Base-by-base conservation (phyloP, 345 rosid genomes). In the Rhodomyrtus tomentosa region DNA sequence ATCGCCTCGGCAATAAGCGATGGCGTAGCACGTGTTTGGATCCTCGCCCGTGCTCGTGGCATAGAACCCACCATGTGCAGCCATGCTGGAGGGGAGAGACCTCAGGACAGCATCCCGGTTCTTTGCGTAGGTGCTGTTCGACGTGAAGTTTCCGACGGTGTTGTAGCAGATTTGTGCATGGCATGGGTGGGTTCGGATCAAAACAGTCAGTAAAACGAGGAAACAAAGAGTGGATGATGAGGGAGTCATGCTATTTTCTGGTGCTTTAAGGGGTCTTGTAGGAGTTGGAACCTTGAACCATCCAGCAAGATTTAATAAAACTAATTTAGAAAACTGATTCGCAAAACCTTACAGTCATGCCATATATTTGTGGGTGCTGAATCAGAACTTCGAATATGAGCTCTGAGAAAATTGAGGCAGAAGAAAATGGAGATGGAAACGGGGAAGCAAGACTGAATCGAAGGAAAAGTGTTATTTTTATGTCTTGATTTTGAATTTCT, bases 1-100 rank as follows among this genome's bases (percentile, higher is more conserved):
- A 85, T 91, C 86, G 52, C 85, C 89, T 56, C 92, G 81, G 89
- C 96, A 88, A 51, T 85, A 84, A 40, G 86, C 80, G 49, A 53
- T 85, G 83, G 83, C 92, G 27, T 85, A 85, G 22, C 84, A 88
- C 2, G 22, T 59, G 42, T 85, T 56, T 11, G 84, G 79, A 21
- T 49, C 40, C 0, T 22, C 40, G 18, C 92, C 90, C 1, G 7
- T 2, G 5, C 82, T 81, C 24, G 72, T 8, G 50, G 50, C 24
- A 81, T 80, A 87, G 87, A 84, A 90, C 0, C 50, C 82, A n/a
- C 42, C 52, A 24, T 49, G 54, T 40, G 36, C 21, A 86, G 56
- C 5, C 50, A 83, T 14, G 8, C 58, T 83, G n/a, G 86, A 52
- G 52, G 81, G 18, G 51, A 90, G 87, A 8, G 88, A 74, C 21